Conservation (phyloP, 768 basidiomycete species). For the Brasilioporus rufonigricans region DNA sequence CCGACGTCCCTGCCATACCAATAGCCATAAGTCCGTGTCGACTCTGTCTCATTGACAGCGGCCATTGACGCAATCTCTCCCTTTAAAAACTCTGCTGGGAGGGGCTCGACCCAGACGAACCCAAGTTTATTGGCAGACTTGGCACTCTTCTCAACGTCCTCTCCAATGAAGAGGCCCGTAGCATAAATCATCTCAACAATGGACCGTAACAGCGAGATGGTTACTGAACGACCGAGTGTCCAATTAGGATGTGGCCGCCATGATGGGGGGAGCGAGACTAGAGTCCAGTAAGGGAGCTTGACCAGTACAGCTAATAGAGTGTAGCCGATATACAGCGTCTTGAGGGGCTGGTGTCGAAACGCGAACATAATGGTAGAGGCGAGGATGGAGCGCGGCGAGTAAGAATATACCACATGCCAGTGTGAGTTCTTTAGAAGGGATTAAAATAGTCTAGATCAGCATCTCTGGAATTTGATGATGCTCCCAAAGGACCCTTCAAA, state of each 20-base stretch:
- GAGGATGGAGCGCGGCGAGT: not conserved
- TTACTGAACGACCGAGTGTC: not conserved
- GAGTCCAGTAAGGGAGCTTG: constrained; percentile 3
- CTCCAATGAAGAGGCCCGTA: constrained; percentile 1
- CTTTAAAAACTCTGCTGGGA: not conserved
- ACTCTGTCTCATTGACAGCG: not conserved
- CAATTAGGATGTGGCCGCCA: not conserved
- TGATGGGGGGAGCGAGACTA: not conserved
- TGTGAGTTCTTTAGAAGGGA: not conserved
- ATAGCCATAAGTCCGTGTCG: not conserved
- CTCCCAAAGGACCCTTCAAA: not conserved
- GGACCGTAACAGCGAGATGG: not conserved
- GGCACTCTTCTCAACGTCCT: constrained; percentile 3
- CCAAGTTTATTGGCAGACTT: constrained; percentile 1
- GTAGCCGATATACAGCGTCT: not conserved
- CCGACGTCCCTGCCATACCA: constrained; percentile 2
- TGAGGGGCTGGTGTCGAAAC: constrained; percentile 1
- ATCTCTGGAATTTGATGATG: not conserved
- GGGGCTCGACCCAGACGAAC: constrained; percentile 1
- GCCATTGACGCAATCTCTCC: constrained; percentile 1
- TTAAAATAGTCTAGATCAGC: not conserved
- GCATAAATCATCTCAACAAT: not conserved
- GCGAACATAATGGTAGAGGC: not conserved
- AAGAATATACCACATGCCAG: not conserved
- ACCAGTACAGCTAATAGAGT: not conserved